Percentiles rank a stretch among this genome's conserved stretches.
Evolutionary conservation across 2,329 filamentous ascomycete genomes (phyloP).

Genomic region (Fusarium clavum): DNA sequence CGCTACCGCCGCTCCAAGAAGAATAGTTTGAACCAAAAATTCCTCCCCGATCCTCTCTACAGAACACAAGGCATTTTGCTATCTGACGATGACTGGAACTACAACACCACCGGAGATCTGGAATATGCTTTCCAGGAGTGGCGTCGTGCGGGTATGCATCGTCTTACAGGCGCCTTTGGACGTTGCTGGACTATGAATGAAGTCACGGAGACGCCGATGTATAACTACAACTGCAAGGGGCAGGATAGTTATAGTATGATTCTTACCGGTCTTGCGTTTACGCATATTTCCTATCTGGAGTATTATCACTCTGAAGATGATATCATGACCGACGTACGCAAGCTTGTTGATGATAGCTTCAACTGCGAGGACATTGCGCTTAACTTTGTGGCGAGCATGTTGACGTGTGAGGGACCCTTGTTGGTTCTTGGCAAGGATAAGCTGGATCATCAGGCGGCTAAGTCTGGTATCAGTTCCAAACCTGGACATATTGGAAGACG

Average conservation of each 20-base stretch:
- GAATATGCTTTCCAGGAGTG: slow-evolving; percentile 55
- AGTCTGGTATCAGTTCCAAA: background rate
- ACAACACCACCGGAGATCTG: slow-evolving; percentile 49
- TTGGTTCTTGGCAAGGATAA: slow-evolving; percentile 44
- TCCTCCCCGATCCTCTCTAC: slow-evolving; percentile 50
- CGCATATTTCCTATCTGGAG: slow-evolving; percentile 51
- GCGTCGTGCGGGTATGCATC: slow-evolving; percentile 49
- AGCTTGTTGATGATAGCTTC: slow-evolving; percentile 50
- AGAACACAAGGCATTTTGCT: slow-evolving; percentile 52
- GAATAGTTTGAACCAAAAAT: slow-evolving; percentile 53
- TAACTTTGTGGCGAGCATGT: slow-evolving; percentile 50
- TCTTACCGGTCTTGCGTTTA: slow-evolving; percentile 53
- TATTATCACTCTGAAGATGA: slow-evolving; percentile 51
- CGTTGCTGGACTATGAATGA: slow-evolving; percentile 45
- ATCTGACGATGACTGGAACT: slow-evolving; percentile 55
- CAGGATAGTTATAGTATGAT: slow-evolving; percentile 50
- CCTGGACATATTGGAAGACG: background rate
- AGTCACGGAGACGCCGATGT: slow-evolving; percentile 43
- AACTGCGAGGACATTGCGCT: slow-evolving; percentile 56
- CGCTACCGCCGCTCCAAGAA: slow-evolving; percentile 48
- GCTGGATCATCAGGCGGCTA: background rate
- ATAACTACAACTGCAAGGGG: slow-evolving; percentile 45
- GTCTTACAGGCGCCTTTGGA: slow-evolving; percentile 51
- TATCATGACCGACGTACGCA: slow-evolving; percentile 45
- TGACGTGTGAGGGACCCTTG: slow-evolving; percentile 50